phyloP scores from a whole-genome alignment of 495 filamentous ascomycete genomes.

The Clavariopsis aquatica region DNA sequence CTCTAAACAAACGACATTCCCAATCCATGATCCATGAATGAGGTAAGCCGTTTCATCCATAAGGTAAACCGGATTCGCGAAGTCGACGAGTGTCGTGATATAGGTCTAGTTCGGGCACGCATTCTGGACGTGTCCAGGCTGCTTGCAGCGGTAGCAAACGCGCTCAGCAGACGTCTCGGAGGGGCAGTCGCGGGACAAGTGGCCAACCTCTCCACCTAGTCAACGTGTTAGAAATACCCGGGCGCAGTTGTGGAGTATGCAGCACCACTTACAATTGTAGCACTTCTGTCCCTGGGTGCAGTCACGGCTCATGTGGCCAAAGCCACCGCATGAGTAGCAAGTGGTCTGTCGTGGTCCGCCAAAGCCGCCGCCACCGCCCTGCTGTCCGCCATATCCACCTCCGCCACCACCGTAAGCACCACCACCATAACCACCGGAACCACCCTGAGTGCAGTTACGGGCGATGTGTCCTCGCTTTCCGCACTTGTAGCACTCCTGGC shows the following conservation, averaged over 20 bases:
- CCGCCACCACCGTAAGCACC: slow-evolving; percentile 32
- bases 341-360: slow-evolving; percentile 66
- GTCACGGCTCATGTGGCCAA: slow-evolving; percentile 95
- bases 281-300: slow-evolving; percentile 99
- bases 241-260: slow-evolving; percentile 11
- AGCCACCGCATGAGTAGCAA: slow-evolving; percentile 96
- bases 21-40: background rate
- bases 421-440: slow-evolving; percentile 45
- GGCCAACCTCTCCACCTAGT: slow-evolving; percentile 81
- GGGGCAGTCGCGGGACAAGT: slow-evolving; percentile 92
- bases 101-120: slow-evolving; percentile 75
- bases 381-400: slow-evolving; percentile 51
- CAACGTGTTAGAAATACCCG: slow-evolving; percentile 17
- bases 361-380: slow-evolving; percentile 55
- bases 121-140: slow-evolving; percentile 93
- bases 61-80: slow-evolving; percentile 1
- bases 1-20: slow-evolving; percentile 6
- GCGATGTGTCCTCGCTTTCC: slow-evolving; percentile 96
- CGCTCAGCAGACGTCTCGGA: slow-evolving; percentile 86
- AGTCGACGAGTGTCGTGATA: background rate
- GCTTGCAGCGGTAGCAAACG: slow-evolving; percentile 99
- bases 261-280: slow-evolving; percentile 81
- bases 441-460: slow-evolving; percentile 79
- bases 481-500: slow-evolving; percentile 98
- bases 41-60: background rate